These are phyloP conservation scores for Priceomyces medius DNA, from an alignment of 805 yeast genomes.

Conservation along the genomic window DNA sequence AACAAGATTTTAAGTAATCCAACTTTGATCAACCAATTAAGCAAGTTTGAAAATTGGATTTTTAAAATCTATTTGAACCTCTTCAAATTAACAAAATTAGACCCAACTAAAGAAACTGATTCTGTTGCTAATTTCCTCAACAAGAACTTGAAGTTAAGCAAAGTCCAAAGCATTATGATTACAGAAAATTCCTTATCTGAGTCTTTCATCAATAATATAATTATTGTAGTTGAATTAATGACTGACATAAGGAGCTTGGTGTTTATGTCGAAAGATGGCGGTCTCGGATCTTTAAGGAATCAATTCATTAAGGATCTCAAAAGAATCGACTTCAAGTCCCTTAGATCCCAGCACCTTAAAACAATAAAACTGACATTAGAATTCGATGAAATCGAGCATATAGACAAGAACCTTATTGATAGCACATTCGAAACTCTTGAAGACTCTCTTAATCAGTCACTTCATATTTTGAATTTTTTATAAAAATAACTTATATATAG, in stretches of 20 bases:
- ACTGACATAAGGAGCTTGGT: conserved; percentile 9
- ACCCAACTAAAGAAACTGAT: conserved; percentile 19
- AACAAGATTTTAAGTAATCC: conserved; percentile 24
- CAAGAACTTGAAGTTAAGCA: conserved; percentile 31
- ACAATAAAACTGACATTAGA: not conserved
- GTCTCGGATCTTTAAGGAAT: conserved; percentile 1
- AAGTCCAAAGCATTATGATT: conserved; percentile 18
- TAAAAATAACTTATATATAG: conserved; percentile 1
- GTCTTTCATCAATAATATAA: conserved; percentile 19
- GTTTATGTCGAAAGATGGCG: not conserved
- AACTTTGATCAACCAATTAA: conserved; percentile 9
- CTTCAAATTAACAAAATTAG: conserved; percentile 24
- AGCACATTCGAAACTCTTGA: conserved; percentile 5
- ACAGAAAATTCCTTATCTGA: conserved; percentile 15
- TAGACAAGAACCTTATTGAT: conserved; percentile 2
- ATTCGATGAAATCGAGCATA: not conserved
- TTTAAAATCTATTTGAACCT: conserved; percentile 26
- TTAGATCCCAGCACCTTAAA: conserved; percentile 7
- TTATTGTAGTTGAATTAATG: conserved; percentile 14
- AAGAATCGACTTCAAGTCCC: conserved; percentile 5
- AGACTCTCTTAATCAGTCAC: conserved; percentile 5
- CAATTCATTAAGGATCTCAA: conserved; percentile 7
- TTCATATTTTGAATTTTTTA: conserved; percentile 2
- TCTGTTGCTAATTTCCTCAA: conserved; percentile 25
- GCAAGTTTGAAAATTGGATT: conserved; percentile 25